Base-by-base conservation (phyloP, 371 early-diverging fungal species). In the Mucor sp. region DNA sequence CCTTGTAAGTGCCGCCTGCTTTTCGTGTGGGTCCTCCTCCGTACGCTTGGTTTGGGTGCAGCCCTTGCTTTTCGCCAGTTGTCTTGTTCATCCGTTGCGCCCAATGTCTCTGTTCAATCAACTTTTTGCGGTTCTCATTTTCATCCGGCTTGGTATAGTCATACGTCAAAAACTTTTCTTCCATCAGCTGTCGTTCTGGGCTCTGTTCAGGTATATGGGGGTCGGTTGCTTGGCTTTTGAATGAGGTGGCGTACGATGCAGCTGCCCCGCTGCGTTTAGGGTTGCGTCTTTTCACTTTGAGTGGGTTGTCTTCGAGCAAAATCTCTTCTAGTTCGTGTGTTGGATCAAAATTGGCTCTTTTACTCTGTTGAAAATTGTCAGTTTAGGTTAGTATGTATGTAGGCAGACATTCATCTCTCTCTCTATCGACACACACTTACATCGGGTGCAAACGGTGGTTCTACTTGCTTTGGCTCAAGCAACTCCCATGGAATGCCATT, bases 311-410 rank as follows among this genome's bases (percentile, higher is more conserved):
- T 72, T 98, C 98, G 44, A 96, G 77, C 33, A 97, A 77, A 27
- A 97, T 85, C 71, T 99, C 99, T 66, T 98, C 98, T 6, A 97
- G 82, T 60, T 99, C 98, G 70, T 95, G 93, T 7, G 96, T 93
- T 8, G 96, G 95, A 81, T 99, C 98, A 84, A 98, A 99, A 74
- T 95, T 95, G 60, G 89, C 84, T 60, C 84, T 79, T 66, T 93
- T 88, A 43, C 79, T 81, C 70, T 85, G 71, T 67, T 64, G 69
- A 63, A 74, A n/a, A n/a, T n/a, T 3, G 23, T 14, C 12, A 15
- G 12, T 17, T 25, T 25, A 27, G 1, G 3, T n/a, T n/a, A n/a
- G n/a, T n/a, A n/a, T n/a, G n/a, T n/a, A n/a, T n/a, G n/a, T n/a
- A n/a, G n/a, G n/a, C n/a, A n/a, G n/a, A n/a, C n/a, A n/a, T n/a